Percentiles rank a stretch among this genome's conserved stretches.
Conservation (phyloP, 164 flowering plant genomes). For the Vitis cinerea region DNA sequence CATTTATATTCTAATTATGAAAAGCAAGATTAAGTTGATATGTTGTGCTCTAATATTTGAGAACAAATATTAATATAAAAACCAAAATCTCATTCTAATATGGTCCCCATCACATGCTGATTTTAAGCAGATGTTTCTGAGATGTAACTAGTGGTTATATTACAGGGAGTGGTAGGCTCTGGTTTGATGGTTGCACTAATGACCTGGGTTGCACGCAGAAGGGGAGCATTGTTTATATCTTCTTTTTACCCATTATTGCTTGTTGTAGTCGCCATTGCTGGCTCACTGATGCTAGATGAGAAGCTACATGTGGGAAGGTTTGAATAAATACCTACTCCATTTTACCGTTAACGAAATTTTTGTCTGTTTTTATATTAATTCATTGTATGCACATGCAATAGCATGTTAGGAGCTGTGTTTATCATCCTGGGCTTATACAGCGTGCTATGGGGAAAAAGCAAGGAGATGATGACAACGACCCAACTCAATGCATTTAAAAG, state of each 20-base stretch:
- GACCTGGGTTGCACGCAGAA: constrained; percentile 13
- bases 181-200: constrained; percentile 8
- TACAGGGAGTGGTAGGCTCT: constrained; percentile 19
- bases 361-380: not conserved
- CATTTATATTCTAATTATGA: too few relatives aligned
- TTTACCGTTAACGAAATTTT: too few relatives aligned
- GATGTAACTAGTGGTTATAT: too few relatives aligned
- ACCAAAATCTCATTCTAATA: too few relatives aligned
- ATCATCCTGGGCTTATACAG: constrained; percentile 26
- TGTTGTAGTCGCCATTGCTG: constrained; percentile 15
- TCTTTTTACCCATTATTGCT: constrained; percentile 20
- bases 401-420: constrained; percentile 22
- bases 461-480: constrained; percentile 13
- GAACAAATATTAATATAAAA: too few relatives aligned
- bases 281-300: constrained; percentile 13
- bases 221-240: constrained; percentile 18
- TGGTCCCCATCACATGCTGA: too few relatives aligned
- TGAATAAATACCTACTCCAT: not conserved
- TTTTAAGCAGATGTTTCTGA: too few relatives aligned
- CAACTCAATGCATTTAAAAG: too few relatives aligned
- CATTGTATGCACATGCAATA: not conserved
- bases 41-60: too few relatives aligned
- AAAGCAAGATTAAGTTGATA: too few relatives aligned
- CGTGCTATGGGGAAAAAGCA: constrained; percentile 36
- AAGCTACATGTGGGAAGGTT: constrained; percentile 23